Evolutionary conservation across 2,329 filamentous ascomycete species (phyloP), one percentile per base, ranked within the genome.

Genomic region (Fusarium sp.): DNA sequence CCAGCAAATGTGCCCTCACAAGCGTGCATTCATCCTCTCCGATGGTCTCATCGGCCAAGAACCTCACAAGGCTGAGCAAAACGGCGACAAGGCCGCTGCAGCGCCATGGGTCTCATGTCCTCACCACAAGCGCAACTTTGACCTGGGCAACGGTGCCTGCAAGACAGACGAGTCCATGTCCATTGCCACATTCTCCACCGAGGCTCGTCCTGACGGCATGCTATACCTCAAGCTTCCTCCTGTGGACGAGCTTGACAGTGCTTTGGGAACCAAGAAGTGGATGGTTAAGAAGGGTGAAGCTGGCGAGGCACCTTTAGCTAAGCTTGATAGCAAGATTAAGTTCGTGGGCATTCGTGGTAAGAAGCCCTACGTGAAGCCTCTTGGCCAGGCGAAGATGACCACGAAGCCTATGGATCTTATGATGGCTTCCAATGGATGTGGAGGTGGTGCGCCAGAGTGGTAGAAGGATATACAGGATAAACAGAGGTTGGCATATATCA

Each of bases 1-100:
- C 16, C 94, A 97, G 81, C 93, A 97, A 77, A 97, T 97, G 94
- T 97, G 94, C 78, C 94, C 94, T 12, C 93, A 97, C 82, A 96
- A 95, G 81, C 90, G 93, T 13, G 90, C 93, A 2, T 97, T 97
- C 75, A 91, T 94, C n/a, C 88, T 97, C 26, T 91, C 91, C 0
- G 94, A 97, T 77, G 93, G 93, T 3, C 82, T 97, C 11, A 86
- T 97, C 48, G 94, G 94, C 42, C 90, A 93, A 69, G 86, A 89
- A 26, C 71, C 78, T 48, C 56, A 66, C 23, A 51, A 66, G 39
- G 16, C 57, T 21, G 57, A 81, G 48, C 74, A 82, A 62, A 54
- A 60, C 12, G 48, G 46, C 4, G 57, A 44, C 19, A 51, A 63
- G 11, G 12, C 52, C 8, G 54, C 67, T 49, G 45, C 70, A 31